These are phyloP conservation scores for Tubosaeta sp. DNA, from an alignment of 768 basidiomycete genomes.

Conservation along the genomic window DNA sequence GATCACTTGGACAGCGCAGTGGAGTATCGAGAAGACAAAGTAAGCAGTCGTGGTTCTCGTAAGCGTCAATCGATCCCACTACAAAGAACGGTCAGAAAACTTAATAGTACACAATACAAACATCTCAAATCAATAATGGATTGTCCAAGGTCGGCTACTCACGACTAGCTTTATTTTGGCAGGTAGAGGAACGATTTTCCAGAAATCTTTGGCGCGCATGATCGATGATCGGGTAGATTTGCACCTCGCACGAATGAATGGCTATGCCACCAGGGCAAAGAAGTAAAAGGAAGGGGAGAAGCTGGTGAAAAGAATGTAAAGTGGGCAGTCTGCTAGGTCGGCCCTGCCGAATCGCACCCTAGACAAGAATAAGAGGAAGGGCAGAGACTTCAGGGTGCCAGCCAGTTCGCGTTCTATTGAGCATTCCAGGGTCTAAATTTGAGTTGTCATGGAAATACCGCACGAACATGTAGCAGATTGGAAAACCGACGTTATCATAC, in stretches of 20 bases:
- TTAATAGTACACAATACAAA: background rate
- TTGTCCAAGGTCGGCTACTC: constrained; percentile 17
- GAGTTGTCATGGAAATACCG: background rate
- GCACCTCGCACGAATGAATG: constrained; percentile 19
- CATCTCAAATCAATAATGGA: background rate
- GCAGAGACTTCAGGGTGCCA: background rate
- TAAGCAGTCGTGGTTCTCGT: constrained; percentile 64
- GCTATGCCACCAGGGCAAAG: constrained; percentile 44
- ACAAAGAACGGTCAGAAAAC: background rate
- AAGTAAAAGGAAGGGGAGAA: background rate
- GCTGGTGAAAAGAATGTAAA: constrained; percentile 3
- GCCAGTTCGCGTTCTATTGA: background rate
- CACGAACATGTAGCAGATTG: background rate
- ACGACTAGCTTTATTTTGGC: constrained; percentile 47
- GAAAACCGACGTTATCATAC: background rate
- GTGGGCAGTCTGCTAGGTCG: constrained; percentile 24
- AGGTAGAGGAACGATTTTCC: constrained; percentile 35
- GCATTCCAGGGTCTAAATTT: background rate
- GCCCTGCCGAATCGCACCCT: constrained; percentile 31
- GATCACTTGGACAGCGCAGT: constrained; percentile 63
- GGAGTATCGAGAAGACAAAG: constrained; percentile 60
- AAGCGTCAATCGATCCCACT: constrained; percentile 72
- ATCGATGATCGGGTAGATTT: constrained; percentile 1
- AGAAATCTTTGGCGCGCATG: constrained; percentile 41
- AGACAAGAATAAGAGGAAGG: constrained; percentile 20